phyloP scores from a whole-genome alignment of 257 asterid species.

The Solanum lycopersicoides region DNA sequence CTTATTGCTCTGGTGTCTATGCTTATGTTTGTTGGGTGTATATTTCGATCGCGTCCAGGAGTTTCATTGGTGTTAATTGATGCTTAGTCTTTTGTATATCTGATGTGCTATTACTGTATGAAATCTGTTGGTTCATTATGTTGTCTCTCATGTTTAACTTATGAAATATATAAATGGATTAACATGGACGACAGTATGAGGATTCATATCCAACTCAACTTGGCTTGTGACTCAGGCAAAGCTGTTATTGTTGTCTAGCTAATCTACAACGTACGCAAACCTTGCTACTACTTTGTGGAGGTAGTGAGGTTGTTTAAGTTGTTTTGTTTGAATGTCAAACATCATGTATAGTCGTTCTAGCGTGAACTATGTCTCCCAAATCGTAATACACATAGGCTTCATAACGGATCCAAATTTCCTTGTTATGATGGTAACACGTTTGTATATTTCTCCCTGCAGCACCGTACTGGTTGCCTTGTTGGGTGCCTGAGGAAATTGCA shows the following conservation, averaged over 20 bases:
- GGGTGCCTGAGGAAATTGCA: slow-evolving; percentile 43
- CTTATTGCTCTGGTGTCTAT: background rate
- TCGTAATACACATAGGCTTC: background rate
- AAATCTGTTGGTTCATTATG: background rate
- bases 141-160: background rate
- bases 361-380: background rate
- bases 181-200: background rate
- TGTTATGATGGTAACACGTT: background rate
- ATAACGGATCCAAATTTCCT: background rate
- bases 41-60: background rate
- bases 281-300: too few species aligned
- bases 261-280: background rate
- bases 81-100: background rate
- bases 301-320: too few species aligned
- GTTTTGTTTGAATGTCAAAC: background rate
- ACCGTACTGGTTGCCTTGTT: slow-evolving; percentile 39
- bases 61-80: background rate
- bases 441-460: slow-evolving; percentile 11
- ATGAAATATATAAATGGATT: background rate
- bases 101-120: background rate
- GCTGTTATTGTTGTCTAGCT: background rate
- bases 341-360: background rate
- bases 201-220: background rate
- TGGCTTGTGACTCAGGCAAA: background rate
- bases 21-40: background rate